Conservation (phyloP, 345 rosid genomes). For the Citrus glauca region DNA sequence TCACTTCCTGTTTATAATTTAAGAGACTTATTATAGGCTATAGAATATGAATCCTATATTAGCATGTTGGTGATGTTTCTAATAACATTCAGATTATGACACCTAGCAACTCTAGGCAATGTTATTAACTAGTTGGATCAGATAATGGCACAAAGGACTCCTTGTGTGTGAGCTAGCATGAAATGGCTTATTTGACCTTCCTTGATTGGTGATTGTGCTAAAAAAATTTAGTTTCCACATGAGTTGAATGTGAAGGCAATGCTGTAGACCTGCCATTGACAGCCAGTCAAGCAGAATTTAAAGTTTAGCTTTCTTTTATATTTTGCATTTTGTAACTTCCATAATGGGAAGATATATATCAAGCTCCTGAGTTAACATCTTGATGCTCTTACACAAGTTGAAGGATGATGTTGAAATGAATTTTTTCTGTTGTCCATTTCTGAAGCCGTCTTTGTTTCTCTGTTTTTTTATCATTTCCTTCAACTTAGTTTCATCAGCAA, state of each 20-base stretch:
- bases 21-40: neutral
- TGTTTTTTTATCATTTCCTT: neutral
- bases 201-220: neutral
- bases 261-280: neutral
- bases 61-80: neutral
- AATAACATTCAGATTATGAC: neutral
- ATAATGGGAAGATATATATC: constrained; percentile 3
- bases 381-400: neutral
- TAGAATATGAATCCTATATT: neutral
- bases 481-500: neutral
- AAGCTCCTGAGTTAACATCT: neutral
- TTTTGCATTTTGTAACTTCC: neutral
- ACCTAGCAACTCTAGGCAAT: neutral
- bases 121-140: neutral
- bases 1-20: neutral
- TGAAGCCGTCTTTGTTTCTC: neutral
- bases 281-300: neutral
- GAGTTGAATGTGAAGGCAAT: neutral
- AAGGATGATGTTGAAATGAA: neutral
- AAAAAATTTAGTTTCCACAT: neutral
- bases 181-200: neutral
- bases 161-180: neutral
- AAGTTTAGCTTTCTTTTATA: neutral
- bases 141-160: neutral
- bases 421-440: neutral